phyloP scores from a whole-genome alignment of 106 monocot species.

The Dendrobium officinale region DNA sequence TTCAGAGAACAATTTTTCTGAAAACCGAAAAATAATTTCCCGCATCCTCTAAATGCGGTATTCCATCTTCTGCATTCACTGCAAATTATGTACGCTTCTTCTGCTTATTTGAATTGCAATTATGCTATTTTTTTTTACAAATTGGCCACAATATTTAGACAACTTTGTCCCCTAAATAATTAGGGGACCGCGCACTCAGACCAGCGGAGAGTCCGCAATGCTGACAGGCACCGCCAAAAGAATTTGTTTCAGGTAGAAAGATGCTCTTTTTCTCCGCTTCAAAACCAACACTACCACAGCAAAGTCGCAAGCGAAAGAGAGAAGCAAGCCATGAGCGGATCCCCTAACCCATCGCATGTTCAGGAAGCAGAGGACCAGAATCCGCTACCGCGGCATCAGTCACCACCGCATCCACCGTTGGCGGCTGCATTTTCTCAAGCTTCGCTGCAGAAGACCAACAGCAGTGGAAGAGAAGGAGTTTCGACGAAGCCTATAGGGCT shows the following conservation, averaged over 20 bases:
- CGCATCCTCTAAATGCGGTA: too few relatives aligned
- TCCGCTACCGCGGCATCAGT: neutral
- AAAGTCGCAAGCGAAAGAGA: neutral
- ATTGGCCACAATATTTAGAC: too few relatives aligned
- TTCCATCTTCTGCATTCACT: too few relatives aligned
- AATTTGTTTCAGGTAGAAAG: neutral
- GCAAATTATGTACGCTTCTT: too few relatives aligned
- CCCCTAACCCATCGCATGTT: neutral
- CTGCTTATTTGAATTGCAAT: too few relatives aligned
- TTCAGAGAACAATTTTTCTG: too few relatives aligned
- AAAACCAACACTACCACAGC: neutral
- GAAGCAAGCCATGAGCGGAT: slow-evolving; percentile 2
- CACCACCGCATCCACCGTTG: neutral
- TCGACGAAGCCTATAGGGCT: neutral
- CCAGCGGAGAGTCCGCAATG: too few relatives aligned
- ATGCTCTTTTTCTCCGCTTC: neutral
- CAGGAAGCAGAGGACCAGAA: neutral
- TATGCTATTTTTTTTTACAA: too few relatives aligned
- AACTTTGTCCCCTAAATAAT: too few relatives aligned
- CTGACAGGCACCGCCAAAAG: too few relatives aligned
- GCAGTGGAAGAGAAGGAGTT: neutral
- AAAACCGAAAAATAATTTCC: too few relatives aligned
- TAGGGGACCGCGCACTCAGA: too few relatives aligned
- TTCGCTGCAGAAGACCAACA: neutral
- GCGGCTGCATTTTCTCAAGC: neutral